Evolutionary conservation across 2,329 filamentous ascomycete species (phyloP).

Genomic region (Phaeomoniella chlamydospora): DNA sequence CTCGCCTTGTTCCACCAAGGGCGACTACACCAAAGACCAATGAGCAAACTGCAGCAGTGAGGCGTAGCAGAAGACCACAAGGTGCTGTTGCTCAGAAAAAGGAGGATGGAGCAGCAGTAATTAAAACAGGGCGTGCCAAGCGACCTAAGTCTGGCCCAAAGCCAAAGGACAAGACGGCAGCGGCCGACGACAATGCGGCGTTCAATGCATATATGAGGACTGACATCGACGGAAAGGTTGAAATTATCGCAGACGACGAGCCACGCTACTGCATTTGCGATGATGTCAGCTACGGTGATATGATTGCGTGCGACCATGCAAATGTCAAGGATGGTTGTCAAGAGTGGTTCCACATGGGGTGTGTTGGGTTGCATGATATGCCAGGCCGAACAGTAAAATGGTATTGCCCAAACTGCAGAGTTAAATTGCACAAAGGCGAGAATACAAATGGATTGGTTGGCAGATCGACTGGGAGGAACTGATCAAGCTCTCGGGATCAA

Average conservation of each 20-base stretch:
- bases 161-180: constrained; percentile 12
- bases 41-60: constrained; percentile 23
- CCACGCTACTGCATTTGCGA: constrained; percentile 50
- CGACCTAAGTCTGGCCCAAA: constrained; percentile 23
- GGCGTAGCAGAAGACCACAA: constrained; percentile 44
- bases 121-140: constrained; percentile 38
- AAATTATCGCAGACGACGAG: constrained; percentile 45
- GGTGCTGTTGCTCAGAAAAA: constrained; percentile 40
- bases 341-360: constrained; percentile 49
- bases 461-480: too few relatives aligned
- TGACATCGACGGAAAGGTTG: constrained; percentile 31
- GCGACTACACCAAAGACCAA: constrained; percentile 24
- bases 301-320: constrained; percentile 52
- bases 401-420: constrained; percentile 50
- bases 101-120: constrained; percentile 45
- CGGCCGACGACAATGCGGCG: constrained; percentile 12
- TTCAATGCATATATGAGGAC: constrained; percentile 24
- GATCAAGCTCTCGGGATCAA: too few relatives aligned
- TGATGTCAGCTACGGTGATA: constrained; percentile 49
- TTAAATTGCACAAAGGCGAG: constrained; percentile 28
- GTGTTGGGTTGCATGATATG: constrained; percentile 41
- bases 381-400: constrained; percentile 48
- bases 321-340: constrained; percentile 26
- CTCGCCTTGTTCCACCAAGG: constrained; percentile 21
- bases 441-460: constrained; percentile 13